A percentile compares a stretch with the other conserved stretches of the same genome.
phyloP scores from a whole-genome alignment of 108 stramenopile species.

The Skeletonema potamos region DNA sequence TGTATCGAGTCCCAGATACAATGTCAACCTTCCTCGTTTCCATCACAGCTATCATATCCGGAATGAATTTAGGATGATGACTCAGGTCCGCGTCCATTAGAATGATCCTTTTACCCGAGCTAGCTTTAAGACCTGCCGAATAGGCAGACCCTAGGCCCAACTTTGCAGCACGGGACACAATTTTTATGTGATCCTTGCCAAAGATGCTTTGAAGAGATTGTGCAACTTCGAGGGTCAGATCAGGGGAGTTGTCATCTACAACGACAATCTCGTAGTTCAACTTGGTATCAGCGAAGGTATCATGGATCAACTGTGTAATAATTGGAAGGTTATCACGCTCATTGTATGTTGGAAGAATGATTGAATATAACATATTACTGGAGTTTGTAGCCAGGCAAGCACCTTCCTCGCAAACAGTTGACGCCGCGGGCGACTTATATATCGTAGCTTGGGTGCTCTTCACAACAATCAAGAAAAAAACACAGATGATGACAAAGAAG shows the following conservation, averaged over 20 bases:
- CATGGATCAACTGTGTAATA: slow-evolving; percentile 88
- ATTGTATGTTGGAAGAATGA: slow-evolving; percentile 98
- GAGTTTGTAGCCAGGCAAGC: not conserved
- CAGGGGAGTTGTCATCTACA: slow-evolving; percentile 96
- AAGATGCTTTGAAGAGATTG: slow-evolving; percentile 82
- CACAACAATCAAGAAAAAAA: not conserved
- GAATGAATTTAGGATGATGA: slow-evolving; percentile 97
- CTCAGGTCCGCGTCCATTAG: slow-evolving; percentile 98
- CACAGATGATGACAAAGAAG: not conserved
- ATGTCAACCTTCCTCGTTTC: slow-evolving; percentile 78
- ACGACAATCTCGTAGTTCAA: slow-evolving; percentile 92
- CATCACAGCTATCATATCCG: slow-evolving; percentile 83
- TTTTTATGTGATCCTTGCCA: slow-evolving; percentile 71
- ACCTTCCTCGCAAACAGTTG: not conserved
- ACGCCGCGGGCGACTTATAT: not conserved
- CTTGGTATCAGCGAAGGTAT: slow-evolving; percentile 64
- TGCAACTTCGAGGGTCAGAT: slow-evolving; percentile 93
- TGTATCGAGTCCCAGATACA: slow-evolving; percentile 95
- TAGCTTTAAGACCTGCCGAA: slow-evolving; percentile 83
- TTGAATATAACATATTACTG: slow-evolving; percentile 78
- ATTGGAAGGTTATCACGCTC: slow-evolving; percentile 97
- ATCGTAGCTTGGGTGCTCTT: not conserved
- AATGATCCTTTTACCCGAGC: slow-evolving; percentile 86
- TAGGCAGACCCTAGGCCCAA: slow-evolving; percentile 97
- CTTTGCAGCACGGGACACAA: slow-evolving; percentile 91